These are phyloP conservation scores for Medakamo hakoo DNA, from an alignment of 139 green algal species.

Conservation along the genomic window DNA sequence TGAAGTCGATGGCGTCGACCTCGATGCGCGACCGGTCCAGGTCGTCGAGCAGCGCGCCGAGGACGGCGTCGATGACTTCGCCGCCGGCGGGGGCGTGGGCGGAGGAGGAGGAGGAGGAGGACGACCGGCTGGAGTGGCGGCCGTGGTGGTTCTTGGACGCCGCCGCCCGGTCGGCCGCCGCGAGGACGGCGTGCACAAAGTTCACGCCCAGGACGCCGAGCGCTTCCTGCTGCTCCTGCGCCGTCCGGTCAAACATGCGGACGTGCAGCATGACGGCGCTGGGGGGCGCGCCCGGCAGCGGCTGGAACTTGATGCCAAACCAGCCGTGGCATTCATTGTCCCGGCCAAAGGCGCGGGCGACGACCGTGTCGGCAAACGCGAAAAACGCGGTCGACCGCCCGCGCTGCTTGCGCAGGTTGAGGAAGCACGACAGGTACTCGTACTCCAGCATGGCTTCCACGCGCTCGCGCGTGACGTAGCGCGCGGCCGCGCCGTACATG, in stretches of 20 bases:
- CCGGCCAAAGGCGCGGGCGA: constrained; percentile 15
- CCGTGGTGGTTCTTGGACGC: no score
- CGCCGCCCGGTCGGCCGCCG: no score
- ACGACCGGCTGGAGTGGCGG: no score
- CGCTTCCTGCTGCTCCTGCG: constrained; percentile 28
- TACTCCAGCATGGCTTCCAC: constrained; percentile 37
- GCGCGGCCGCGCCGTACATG: constrained; percentile 21
- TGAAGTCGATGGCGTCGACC: constrained; percentile 27
- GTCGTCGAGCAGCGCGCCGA: constrained; percentile 16
- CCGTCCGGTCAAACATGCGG: constrained; percentile 29
- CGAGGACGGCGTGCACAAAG: constrained; percentile 23
- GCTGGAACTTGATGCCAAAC: constrained; percentile 36
- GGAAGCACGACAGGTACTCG: constrained; percentile 27
- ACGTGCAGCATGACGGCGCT: constrained; percentile 29
- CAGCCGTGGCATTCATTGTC: constrained; percentile 42
- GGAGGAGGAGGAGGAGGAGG: no score
- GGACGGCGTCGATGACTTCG: constrained; percentile 7
- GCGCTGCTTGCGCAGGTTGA: constrained; percentile 21
- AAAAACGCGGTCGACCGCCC: constrained; percentile 30
- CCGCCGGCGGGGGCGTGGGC: no score
- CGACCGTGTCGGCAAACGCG: constrained; percentile 34
- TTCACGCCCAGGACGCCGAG: constrained; percentile 34
- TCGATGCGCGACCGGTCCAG: constrained; percentile 18
- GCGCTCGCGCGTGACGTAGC: constrained; percentile 32
- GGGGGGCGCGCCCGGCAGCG: constrained; percentile 14